Conservation (phyloP, 495 filamentous ascomycete species). For the Tuber magnatum region DNA sequence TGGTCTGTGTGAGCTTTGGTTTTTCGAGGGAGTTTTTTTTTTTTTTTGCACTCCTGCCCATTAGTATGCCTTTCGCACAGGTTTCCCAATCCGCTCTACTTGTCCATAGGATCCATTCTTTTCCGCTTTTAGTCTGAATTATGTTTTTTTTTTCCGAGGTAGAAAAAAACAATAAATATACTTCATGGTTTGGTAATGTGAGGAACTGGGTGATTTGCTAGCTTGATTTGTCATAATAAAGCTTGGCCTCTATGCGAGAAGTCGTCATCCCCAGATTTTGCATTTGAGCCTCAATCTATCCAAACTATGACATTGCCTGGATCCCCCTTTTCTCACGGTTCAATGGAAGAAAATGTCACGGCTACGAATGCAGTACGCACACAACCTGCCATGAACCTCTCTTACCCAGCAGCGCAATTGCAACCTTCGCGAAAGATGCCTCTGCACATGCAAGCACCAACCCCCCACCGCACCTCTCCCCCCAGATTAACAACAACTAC, state of each 20-base stretch:
- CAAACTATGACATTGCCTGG: background rate
- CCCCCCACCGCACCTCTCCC: conserved; percentile 22
- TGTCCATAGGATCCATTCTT: background rate
- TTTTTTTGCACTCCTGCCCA: background rate
- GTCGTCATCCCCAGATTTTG: background rate
- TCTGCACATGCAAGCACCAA: conserved; percentile 29
- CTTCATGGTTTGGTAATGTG: background rate
- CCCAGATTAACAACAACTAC: conserved; percentile 23
- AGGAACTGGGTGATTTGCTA: background rate
- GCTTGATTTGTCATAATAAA: conserved; percentile 2
- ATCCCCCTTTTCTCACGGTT: background rate
- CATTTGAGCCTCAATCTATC: background rate
- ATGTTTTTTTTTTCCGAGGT: background rate
- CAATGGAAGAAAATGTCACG: background rate
- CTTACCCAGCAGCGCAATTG: background rate
- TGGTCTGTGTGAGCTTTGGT: background rate
- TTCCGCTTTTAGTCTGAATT: background rate
- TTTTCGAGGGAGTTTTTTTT: background rate
- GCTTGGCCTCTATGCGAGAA: background rate
- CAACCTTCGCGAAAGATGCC: background rate
- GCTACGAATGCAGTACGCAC: background rate
- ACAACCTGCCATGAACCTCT: conserved; percentile 1
- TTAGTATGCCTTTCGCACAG: background rate
- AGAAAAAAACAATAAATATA: background rate
- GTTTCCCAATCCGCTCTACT: background rate